phyloP scores from a whole-genome alignment of 371 early-diverging fungal genomes.

The Circinella umbellata region DNA sequence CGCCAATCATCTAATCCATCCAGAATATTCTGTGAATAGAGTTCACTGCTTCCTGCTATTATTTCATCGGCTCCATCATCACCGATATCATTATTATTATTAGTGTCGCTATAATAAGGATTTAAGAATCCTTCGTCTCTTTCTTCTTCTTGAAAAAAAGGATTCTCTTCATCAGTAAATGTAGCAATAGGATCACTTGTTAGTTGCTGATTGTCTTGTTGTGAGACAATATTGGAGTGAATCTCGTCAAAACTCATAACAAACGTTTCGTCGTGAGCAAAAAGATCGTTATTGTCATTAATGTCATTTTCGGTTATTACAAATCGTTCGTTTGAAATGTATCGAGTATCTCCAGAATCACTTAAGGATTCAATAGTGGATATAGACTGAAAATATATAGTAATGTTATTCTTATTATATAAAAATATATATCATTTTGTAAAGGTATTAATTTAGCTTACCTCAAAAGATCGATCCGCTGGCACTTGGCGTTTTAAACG shows the following conservation, averaged over 20 bases:
- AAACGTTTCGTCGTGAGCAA: background rate
- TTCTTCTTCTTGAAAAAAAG: background rate
- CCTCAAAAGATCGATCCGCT: background rate
- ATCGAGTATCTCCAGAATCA: background rate
- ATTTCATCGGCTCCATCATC: background rate
- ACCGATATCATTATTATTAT: background rate
- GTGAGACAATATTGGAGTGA: background rate
- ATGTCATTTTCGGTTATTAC: background rate
- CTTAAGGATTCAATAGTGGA: background rate
- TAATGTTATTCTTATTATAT: background rate
- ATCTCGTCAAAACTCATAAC: conserved; percentile 4
- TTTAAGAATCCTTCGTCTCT: too few species aligned
- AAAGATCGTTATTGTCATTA: background rate
- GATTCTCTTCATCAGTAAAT: background rate
- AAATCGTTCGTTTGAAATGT: background rate
- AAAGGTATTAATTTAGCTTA: background rate
- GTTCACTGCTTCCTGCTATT: background rate
- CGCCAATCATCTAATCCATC: conserved; percentile 12
- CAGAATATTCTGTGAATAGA: conserved; percentile 8
- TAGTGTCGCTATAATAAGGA: too few species aligned
- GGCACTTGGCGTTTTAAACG: background rate
- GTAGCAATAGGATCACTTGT: background rate
- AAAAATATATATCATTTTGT: background rate
- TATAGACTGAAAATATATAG: background rate
- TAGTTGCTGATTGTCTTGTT: background rate